These are phyloP conservation scores for Boletellus dicymbophilus DNA, from an alignment of 1,284 basidiomycete species.

Conservation along the genomic window DNA sequence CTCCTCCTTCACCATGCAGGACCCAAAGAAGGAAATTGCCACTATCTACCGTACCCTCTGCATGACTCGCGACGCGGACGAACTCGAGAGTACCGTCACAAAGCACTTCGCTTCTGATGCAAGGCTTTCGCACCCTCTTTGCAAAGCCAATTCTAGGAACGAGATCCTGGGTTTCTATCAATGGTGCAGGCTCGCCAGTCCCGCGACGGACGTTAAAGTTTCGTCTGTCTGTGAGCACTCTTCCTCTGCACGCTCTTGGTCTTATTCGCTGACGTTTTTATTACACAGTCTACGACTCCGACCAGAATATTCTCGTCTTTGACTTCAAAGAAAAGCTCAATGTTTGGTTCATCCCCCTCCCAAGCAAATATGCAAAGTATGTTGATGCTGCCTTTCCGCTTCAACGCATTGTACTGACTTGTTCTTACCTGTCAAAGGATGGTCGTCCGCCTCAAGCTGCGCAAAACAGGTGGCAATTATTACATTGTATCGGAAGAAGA, in stretches of 20 bases:
- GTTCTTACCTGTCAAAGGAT: conserved; percentile 14
- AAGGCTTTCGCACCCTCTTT: conserved; percentile 26
- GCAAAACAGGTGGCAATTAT: conserved; percentile 9
- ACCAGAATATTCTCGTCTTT: conserved; percentile 24
- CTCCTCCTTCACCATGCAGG: conserved; percentile 22
- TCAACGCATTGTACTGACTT: background rate
- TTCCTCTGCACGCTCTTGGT: background rate
- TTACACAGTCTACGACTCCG: conserved; percentile 26
- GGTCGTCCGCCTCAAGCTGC: conserved; percentile 23
- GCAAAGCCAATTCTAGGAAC: conserved; percentile 24
- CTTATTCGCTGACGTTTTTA: conserved; percentile 1
- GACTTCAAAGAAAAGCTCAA: conserved; percentile 26
- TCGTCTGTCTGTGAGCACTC: conserved; percentile 22
- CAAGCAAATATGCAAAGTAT: conserved; percentile 19
- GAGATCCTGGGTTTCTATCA: conserved; percentile 29
- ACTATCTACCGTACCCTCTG: conserved; percentile 23
- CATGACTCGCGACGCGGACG: conserved; percentile 20
- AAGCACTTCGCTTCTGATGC: conserved; percentile 23
- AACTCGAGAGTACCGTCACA: conserved; percentile 14
- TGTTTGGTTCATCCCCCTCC: conserved; percentile 27
- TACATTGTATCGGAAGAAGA: conserved; percentile 23
- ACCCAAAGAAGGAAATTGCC: conserved; percentile 31
- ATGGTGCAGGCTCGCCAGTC: conserved; percentile 32
- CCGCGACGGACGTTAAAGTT: conserved; percentile 9
- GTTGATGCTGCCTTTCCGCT: background rate